phyloP scores from a whole-genome alignment of 2,329 filamentous ascomycete genomes.

The Aspergillus quadrilineatus region DNA sequence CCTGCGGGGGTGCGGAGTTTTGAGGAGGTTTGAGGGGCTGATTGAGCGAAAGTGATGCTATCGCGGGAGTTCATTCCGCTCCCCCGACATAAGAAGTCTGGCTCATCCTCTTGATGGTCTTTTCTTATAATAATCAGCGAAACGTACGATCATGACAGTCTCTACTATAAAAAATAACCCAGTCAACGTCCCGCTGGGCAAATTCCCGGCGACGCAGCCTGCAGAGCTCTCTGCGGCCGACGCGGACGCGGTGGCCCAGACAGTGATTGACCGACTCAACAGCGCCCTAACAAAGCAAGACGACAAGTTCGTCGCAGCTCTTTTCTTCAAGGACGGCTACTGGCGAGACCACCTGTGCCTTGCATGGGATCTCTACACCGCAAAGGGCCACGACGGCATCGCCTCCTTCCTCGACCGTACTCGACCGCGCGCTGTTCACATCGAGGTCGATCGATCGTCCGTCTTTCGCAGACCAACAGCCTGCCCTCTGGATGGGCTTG shows the following conservation, averaged over 20 bases:
- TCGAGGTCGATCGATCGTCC: slow-evolving; percentile 41
- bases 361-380: slow-evolving; percentile 57
- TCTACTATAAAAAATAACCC: slow-evolving; percentile 44
- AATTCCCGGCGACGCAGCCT: slow-evolving; percentile 42
- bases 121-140: no score
- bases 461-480: slow-evolving; percentile 46
- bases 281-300: slow-evolving; percentile 36
- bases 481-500: slow-evolving; percentile 50
- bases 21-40: no score
- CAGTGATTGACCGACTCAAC: slow-evolving; percentile 43
- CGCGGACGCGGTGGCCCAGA: slow-evolving; percentile 37
- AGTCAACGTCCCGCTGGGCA: slow-evolving; percentile 50
- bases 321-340: slow-evolving; percentile 54
- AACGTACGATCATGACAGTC: not conserved
- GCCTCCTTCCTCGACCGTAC: slow-evolving; percentile 31
- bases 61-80: no score
- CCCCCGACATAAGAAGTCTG: no score
- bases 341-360: slow-evolving; percentile 61
- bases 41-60: no score
- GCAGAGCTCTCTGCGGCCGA: slow-evolving; percentile 30
- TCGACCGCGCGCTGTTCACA: slow-evolving; percentile 42
- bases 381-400: slow-evolving; percentile 48
- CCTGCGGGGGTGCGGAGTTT: no score
- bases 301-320: slow-evolving; percentile 32
- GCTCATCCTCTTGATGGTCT: not conserved